A percentile compares a stretch with the other conserved stretches of the same genome.
Evolutionary conservation across 495 filamentous ascomycete species (phyloP).

Genomic region (Trichoderma orchidacearum): DNA sequence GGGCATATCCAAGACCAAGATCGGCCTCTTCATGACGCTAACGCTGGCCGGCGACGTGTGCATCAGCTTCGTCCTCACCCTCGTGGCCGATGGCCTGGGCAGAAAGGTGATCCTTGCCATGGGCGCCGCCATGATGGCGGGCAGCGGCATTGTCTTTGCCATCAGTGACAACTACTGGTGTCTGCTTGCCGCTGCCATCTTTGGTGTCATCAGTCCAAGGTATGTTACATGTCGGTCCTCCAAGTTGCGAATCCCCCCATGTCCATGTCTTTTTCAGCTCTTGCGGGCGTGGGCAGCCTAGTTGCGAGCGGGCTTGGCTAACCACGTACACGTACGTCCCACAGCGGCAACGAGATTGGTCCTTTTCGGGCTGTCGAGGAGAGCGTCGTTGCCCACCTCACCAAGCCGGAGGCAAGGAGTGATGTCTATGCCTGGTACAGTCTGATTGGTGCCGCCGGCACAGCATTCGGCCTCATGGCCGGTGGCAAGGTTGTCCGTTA

Average conservation of each 20-base stretch:
- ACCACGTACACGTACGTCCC: neutral
- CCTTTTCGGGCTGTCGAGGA: conserved; percentile 83
- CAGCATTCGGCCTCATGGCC: conserved; percentile 48
- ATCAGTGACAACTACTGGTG: conserved; percentile 59
- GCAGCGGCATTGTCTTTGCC: conserved; percentile 56
- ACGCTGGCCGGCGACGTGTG: conserved; percentile 69
- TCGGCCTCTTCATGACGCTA: conserved; percentile 79
- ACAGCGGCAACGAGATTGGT: conserved; percentile 59
- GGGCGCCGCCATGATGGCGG: conserved; percentile 55
- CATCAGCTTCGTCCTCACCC: conserved; percentile 61
- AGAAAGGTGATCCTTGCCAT: conserved; percentile 53
- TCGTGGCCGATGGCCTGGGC: conserved; percentile 62
- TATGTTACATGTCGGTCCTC: neutral
- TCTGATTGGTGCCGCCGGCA: conserved; percentile 54
- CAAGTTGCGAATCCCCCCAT: neutral
- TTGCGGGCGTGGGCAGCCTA: too few relatives aligned
- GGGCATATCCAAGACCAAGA: conserved; percentile 51
- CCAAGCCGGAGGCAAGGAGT: conserved; percentile 40
- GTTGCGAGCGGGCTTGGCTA: too few relatives aligned
- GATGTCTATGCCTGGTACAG: conserved; percentile 81
- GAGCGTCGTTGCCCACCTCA: conserved; percentile 58
- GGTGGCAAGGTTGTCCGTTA: conserved; percentile 52
- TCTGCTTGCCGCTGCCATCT: conserved; percentile 55
- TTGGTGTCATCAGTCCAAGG: conserved; percentile 71
- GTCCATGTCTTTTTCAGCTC: neutral